These are phyloP conservation scores for Forsythia viridissima DNA, from an alignment of 257 asterid species.

Conservation along the genomic window DNA sequence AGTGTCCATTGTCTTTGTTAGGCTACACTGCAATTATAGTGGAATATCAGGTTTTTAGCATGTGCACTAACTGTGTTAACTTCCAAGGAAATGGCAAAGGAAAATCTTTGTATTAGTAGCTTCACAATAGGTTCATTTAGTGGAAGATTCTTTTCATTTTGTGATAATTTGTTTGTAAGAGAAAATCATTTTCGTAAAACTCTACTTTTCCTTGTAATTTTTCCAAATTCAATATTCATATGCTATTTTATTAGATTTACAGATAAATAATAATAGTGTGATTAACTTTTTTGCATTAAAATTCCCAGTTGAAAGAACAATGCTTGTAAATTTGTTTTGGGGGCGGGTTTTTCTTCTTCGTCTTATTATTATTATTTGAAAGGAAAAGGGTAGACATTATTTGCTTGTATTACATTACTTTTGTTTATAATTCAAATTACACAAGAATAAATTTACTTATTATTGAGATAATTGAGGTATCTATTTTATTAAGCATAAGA, in stretches of 20 bases:
- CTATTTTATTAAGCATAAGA: background rate
- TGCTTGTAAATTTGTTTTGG: background rate
- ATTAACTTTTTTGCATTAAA: too few relatives aligned
- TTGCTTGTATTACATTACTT: too few relatives aligned
- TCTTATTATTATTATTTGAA: too few relatives aligned
- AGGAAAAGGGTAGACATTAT: too few relatives aligned
- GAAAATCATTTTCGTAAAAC: background rate
- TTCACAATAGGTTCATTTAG: background rate
- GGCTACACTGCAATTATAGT: background rate
- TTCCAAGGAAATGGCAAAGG: background rate
- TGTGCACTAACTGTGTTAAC: slow-evolving; percentile 4
- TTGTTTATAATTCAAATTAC: too few relatives aligned
- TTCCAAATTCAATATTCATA: background rate
- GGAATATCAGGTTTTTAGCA: background rate
- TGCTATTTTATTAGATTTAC: background rate
- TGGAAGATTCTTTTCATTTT: background rate
- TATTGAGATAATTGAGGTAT: background rate
- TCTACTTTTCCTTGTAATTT: background rate
- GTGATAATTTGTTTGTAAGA: background rate
- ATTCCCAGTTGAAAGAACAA: too few relatives aligned
- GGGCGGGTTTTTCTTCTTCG: background rate
- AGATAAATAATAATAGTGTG: background rate
- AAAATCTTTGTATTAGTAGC: background rate
- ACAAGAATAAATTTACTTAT: background rate
- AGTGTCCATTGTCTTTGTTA: background rate